A percentile compares a stretch with the other conserved stretches of the same genome.
These are phyloP conservation scores for Acanthamoeba triangularis DNA, from an alignment of 208 protist species.

Conservation along the genomic window DNA sequence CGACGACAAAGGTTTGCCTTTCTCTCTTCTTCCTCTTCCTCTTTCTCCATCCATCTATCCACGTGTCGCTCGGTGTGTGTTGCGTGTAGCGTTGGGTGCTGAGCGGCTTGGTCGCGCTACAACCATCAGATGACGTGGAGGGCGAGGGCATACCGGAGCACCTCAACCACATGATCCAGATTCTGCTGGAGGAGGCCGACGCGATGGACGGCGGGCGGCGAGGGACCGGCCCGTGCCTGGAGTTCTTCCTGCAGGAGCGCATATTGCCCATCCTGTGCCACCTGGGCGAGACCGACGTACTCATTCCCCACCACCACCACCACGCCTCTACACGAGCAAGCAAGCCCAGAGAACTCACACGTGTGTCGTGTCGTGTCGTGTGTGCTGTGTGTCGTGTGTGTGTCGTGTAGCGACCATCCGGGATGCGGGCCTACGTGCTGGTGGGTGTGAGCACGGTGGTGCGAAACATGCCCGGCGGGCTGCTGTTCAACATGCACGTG, in stretches of 20 bases:
- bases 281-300: constrained; percentile 42
- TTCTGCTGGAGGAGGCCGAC: constrained; percentile 13
- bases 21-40: not conserved
- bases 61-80: too few relatives aligned
- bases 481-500: constrained; percentile 58
- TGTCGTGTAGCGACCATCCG: not conserved
- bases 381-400: too few relatives aligned
- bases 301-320: too few relatives aligned
- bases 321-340: not conserved
- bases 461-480: not conserved
- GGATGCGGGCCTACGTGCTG: constrained; percentile 4
- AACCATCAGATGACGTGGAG: constrained; percentile 49
- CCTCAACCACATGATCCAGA: constrained; percentile 44
- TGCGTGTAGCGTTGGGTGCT: too few relatives aligned
- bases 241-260: constrained; percentile 59
- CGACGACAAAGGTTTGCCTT: constrained; percentile 21
- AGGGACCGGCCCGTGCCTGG: constrained; percentile 43
- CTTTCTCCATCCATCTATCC: not conserved
- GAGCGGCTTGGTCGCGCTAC: not conserved
- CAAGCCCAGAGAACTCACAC: too few relatives aligned
- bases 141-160: constrained; percentile 40
- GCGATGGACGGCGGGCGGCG: constrained; percentile 7
- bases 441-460: constrained; percentile 51
- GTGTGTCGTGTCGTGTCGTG: too few relatives aligned
- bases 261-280: constrained; percentile 57